phyloP scores from a whole-genome alignment of 2,329 filamentous ascomycete species.

The Alternaria gansuensis region DNA sequence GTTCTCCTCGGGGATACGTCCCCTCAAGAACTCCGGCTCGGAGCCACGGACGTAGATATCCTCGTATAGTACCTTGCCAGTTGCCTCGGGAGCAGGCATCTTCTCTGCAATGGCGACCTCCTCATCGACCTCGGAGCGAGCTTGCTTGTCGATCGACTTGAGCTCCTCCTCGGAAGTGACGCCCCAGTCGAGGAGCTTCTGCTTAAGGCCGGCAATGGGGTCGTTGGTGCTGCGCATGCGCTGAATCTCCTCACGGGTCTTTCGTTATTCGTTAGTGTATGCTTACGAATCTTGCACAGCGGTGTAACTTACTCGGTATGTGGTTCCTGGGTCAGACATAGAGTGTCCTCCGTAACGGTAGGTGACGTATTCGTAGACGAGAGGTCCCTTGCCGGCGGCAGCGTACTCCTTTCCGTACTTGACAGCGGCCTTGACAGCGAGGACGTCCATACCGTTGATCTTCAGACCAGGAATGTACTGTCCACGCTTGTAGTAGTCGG shows the following conservation, averaged over 20 bases:
- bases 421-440: slow-evolving; percentile 96
- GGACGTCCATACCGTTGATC: slow-evolving; percentile 99
- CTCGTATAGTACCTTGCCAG: slow-evolving; percentile 86
- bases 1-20: slow-evolving; percentile 90
- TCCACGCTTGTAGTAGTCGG: slow-evolving; percentile 99
- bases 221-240: slow-evolving; percentile 99
- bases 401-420: slow-evolving; percentile 93
- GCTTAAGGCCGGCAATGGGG: slow-evolving; percentile 96
- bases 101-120: slow-evolving; percentile 91
- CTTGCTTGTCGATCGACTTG: slow-evolving; percentile 95
- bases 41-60: slow-evolving; percentile 92
- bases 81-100: slow-evolving; percentile 82
- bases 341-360: slow-evolving; percentile 99
- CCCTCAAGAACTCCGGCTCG: slow-evolving; percentile 88
- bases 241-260: slow-evolving; percentile 97
- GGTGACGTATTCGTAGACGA: slow-evolving; percentile 98
- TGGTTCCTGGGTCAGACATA: slow-evolving; percentile 99
- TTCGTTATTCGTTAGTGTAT: slow-evolving; percentile 28
- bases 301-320: slow-evolving; percentile 72
- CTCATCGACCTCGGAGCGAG: slow-evolving; percentile 81
- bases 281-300: not conserved
- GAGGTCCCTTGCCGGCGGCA: slow-evolving; percentile 81
- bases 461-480: slow-evolving; percentile 99
- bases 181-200: slow-evolving; percentile 96
- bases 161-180: slow-evolving; percentile 93